Conservation (phyloP, 176 grass and related monocot genomes). For the Triticum dicoccoides region DNA sequence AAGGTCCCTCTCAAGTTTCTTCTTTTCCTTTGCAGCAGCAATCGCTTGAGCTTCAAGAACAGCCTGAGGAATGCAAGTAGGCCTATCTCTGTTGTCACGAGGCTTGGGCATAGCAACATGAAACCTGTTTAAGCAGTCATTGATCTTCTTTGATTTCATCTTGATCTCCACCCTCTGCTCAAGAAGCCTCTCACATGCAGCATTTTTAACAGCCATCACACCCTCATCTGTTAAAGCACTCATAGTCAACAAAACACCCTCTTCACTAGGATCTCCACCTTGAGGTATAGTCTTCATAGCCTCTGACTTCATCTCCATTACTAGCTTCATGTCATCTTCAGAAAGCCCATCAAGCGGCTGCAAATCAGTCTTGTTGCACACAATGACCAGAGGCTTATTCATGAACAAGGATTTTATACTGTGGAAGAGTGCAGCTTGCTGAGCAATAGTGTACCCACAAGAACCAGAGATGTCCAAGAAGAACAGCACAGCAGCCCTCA, state of each 20-base stretch:
- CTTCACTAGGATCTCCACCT: conserved; percentile 53
- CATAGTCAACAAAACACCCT: conserved; percentile 74
- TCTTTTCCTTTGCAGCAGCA: conserved; percentile 56
- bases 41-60: conserved; percentile 40
- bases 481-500: conserved; percentile 59
- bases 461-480: conserved; percentile 77
- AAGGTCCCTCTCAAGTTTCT: conserved; percentile 62
- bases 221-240: conserved; percentile 81
- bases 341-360: conserved; percentile 66
- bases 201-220: conserved; percentile 65
- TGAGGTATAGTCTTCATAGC: conserved; percentile 58
- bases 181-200: conserved; percentile 62
- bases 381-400: conserved; percentile 71
- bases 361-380: conserved; percentile 82
- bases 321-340: conserved; percentile 67
- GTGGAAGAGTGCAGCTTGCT: conserved; percentile 77
- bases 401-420: conserved; percentile 86
- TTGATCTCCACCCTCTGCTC: conserved; percentile 59
- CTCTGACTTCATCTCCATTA: conserved; percentile 58
- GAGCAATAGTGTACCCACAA: conserved; percentile 71
- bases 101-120: conserved; percentile 84
- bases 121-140: conserved; percentile 62
- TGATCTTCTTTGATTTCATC: conserved; percentile 68
- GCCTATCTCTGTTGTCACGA: conserved; percentile 71
- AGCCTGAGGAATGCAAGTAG: conserved; percentile 40